Conservation (phyloP, 2,329 filamentous ascomycete genomes). For the Cladobotryum protrusum region DNA sequence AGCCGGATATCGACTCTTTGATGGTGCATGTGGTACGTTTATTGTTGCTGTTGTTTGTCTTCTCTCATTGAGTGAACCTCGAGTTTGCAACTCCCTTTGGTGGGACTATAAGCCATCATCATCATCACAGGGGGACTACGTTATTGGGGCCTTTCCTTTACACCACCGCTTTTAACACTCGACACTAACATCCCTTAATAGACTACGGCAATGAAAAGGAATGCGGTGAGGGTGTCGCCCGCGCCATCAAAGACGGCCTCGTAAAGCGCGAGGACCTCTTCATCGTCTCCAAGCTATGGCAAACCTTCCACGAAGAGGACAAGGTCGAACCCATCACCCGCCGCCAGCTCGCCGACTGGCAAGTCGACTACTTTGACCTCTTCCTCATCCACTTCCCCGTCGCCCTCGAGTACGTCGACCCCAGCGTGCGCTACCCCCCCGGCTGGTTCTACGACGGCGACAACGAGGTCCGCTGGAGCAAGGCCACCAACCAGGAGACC, state of each 20-base stretch:
- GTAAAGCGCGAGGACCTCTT: conserved; percentile 84
- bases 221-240: conserved; percentile 67
- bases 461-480: conserved; percentile 55
- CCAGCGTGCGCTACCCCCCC: conserved; percentile 70
- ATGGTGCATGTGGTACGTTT: conserved; percentile 51
- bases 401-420: conserved; percentile 79
- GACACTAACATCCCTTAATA: conserved; percentile 25
- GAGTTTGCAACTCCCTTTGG: no score
- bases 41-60: not conserved
- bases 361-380: conserved; percentile 83
- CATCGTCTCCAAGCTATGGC: conserved; percentile 91
- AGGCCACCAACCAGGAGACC: conserved; percentile 71
- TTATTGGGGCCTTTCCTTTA: not conserved
- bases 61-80: not conserved
- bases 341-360: conserved; percentile 76
- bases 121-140: no score
- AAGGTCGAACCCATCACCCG: conserved; percentile 68
- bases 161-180: not conserved
- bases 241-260: conserved; percentile 73
- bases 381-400: conserved; percentile 89
- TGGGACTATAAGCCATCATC: no score
- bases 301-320: conserved; percentile 79
- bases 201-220: conserved; percentile 82
- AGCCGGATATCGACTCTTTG: conserved; percentile 54
- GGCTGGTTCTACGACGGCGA: conserved; percentile 65